A percentile compares a stretch with the other conserved stretches of the same genome.
Evolutionary conservation across 768 basidiomycete species (phyloP).

Genomic region (Collybia mongolica): DNA sequence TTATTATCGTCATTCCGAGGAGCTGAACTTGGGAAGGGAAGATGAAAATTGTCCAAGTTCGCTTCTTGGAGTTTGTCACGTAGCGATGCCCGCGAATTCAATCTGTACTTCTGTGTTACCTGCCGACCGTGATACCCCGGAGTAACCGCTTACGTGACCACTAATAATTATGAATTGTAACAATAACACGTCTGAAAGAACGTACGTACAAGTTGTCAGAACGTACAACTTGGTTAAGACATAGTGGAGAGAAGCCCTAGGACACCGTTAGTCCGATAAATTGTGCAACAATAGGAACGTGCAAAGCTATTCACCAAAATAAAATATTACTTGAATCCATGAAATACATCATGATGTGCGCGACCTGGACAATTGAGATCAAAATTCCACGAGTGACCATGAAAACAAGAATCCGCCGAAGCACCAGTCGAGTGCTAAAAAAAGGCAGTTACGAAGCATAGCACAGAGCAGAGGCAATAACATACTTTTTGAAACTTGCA

Average conservation of each 20-base stretch:
- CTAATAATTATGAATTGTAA: background rate
- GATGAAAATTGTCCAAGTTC: too few species aligned
- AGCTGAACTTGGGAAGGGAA: too few species aligned
- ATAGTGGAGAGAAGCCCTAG: slow-evolving; percentile 1
- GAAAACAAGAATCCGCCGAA: slow-evolving; percentile 3
- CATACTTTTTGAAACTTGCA: background rate
- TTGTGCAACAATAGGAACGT: background rate
- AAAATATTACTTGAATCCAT: slow-evolving; percentile 1
- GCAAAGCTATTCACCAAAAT: background rate
- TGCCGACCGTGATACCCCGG: too few species aligned
- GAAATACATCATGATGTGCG: slow-evolving; percentile 7
- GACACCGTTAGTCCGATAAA: background rate
- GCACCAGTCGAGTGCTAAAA: slow-evolving; percentile 1
- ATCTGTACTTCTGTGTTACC: too few species aligned
- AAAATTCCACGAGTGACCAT: slow-evolving; percentile 7
- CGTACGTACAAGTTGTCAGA: background rate
- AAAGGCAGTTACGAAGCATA: too few species aligned
- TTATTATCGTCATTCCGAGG: too few species aligned
- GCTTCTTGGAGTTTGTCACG: too few species aligned
- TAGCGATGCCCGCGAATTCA: too few species aligned
- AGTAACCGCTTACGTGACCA: slow-evolving; percentile 3
- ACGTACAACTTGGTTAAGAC: slow-evolving; percentile 1
- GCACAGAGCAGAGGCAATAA: too few species aligned
- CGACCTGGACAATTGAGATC: slow-evolving; percentile 2
- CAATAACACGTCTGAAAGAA: too few species aligned